These are phyloP conservation scores for Heliocybe sulcata DNA, from an alignment of 1,284 basidiomycete genomes.

Conservation along the genomic window DNA sequence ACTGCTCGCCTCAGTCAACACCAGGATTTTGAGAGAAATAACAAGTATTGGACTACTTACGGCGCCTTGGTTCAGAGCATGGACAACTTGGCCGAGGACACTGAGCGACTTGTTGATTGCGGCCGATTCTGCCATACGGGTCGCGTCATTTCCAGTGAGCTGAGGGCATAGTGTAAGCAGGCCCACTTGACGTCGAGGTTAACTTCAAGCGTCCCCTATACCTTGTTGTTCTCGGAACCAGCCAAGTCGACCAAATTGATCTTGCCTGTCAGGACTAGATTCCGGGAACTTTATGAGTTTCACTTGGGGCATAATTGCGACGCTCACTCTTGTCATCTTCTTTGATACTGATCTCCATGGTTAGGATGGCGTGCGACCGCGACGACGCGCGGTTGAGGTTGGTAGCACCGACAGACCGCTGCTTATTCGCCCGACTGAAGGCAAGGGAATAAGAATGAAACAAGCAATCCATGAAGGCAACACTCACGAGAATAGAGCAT, in stretches of 20 bases:
- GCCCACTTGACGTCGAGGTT: too few species aligned
- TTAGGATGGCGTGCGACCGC: slow-evolving; percentile 77
- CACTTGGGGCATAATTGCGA: slow-evolving; percentile 34
- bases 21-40: too few species aligned
- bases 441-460: background rate
- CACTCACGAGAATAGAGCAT: slow-evolving; percentile 56
- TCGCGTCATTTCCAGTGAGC: slow-evolving; percentile 76
- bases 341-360: slow-evolving; percentile 52
- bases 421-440: slow-evolving; percentile 53
- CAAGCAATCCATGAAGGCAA: background rate
- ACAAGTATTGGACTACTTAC: too few species aligned
- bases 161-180: slow-evolving; percentile 22
- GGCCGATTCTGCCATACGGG: slow-evolving; percentile 74
- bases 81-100: slow-evolving; percentile 77
- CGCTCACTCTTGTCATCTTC: slow-evolving; percentile 28
- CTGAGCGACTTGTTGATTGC: slow-evolving; percentile 84
- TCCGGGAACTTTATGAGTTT: too few species aligned
- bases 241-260: slow-evolving; percentile 83
- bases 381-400: slow-evolving; percentile 76
- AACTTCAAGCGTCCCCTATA: slow-evolving; percentile 13
- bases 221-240: slow-evolving; percentile 85
- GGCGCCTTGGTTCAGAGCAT: slow-evolving; percentile 70
- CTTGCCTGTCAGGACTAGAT: slow-evolving; percentile 55
- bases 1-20: too few species aligned
- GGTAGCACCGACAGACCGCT: slow-evolving; percentile 78